A percentile compares a stretch with the other conserved stretches of the same genome.
Evolutionary conservation across 768 basidiomycete species (phyloP).

Genomic region (Lactarius vividus): DNA sequence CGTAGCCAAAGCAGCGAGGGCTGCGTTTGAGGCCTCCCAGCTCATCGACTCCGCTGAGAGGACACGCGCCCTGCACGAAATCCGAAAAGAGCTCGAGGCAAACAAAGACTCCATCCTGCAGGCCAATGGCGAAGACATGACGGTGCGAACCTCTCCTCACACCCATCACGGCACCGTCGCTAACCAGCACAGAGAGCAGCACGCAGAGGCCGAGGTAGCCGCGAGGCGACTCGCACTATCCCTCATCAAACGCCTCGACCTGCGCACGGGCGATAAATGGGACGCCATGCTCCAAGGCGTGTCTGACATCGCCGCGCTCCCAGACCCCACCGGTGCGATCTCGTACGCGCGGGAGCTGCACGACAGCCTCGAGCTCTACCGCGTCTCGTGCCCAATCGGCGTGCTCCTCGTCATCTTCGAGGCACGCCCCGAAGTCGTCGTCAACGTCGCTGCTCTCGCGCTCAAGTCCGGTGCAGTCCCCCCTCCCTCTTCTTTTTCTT

Average conservation of each 20-base stretch:
- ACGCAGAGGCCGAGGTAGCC: constrained; percentile 57
- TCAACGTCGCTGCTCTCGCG: constrained; percentile 93
- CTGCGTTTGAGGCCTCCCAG: constrained; percentile 86
- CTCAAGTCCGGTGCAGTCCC: constrained; percentile 82
- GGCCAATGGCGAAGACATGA: constrained; percentile 80
- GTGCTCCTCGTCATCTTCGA: constrained; percentile 97
- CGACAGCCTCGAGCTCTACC: constrained; percentile 82
- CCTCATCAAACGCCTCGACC: constrained; percentile 82
- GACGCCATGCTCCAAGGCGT: constrained; percentile 91
- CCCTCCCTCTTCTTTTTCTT: background rate
- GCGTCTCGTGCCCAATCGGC: constrained; percentile 95
- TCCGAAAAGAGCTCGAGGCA: constrained; percentile 61
- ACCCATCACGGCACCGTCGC: background rate
- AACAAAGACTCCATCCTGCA: constrained; percentile 67
- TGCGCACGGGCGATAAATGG: constrained; percentile 82
- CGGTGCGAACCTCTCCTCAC: background rate
- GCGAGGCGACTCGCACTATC: constrained; percentile 82
- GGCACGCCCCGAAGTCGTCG: constrained; percentile 94
- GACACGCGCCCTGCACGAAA: constrained; percentile 65
- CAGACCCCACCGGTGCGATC: constrained; percentile 83
- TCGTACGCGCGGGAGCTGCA: constrained; percentile 90
- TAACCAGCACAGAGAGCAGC: constrained; percentile 55
- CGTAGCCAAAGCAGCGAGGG: constrained; percentile 78
- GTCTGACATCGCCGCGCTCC: constrained; percentile 77
- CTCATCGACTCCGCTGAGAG: constrained; percentile 68